These are phyloP conservation scores for Funneliformis caledonium DNA, from an alignment of 371 early-diverging fungal species.

Conservation along the genomic window DNA sequence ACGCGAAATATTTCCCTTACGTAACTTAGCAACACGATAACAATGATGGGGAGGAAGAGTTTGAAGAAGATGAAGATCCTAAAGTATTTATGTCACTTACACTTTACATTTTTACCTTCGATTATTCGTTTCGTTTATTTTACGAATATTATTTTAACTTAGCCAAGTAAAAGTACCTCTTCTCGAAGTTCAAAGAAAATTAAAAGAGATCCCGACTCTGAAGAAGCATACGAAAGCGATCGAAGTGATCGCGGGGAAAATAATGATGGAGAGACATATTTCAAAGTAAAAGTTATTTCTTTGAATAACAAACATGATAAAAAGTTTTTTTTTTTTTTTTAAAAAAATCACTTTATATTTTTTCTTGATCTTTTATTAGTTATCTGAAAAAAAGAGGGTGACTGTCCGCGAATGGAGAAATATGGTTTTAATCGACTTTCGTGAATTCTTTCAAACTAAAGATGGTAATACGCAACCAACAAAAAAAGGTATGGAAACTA, in stretches of 20 bases:
- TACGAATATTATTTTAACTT: background rate
- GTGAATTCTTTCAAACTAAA: constrained; percentile 41
- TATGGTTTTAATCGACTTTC: constrained; percentile 40
- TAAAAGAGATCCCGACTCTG: background rate
- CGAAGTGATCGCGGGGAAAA: constrained; percentile 23
- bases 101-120: background rate
- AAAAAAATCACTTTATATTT: background rate
- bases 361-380: background rate
- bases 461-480: constrained; percentile 36
- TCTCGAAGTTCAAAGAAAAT: background rate
- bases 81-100: background rate
- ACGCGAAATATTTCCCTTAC: background rate
- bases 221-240: background rate
- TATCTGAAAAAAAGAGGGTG: constrained; percentile 36
- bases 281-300: constrained; percentile 13
- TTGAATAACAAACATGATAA: background rate
- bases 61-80: background rate
- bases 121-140: background rate
- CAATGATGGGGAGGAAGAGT: constrained; percentile 18
- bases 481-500: constrained; percentile 41
- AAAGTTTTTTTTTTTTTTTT: background rate
- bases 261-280: constrained; percentile 20
- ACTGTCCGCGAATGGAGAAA: constrained; percentile 41
- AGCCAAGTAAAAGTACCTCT: background rate
- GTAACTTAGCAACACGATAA: constrained; percentile 40